These are phyloP conservation scores for Lentinula guzmanii DNA, from an alignment of 768 basidiomycete species.

Conservation along the genomic window DNA sequence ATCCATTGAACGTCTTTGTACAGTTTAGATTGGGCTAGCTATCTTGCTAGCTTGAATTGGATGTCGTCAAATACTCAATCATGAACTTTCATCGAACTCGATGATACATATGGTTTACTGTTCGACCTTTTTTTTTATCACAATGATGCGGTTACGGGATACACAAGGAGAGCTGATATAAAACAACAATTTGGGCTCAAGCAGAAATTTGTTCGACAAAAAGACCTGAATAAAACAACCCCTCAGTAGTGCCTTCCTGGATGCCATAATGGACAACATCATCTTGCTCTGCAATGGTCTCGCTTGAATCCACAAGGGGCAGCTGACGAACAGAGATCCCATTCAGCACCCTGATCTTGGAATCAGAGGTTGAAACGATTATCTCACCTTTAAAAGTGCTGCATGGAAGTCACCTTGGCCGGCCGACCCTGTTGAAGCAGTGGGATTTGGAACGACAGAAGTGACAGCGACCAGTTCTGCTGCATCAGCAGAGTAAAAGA, in stretches of 20 bases:
- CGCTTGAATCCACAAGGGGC: slow-evolving; percentile 41
- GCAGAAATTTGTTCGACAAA: slow-evolving; percentile 29
- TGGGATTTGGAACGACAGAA: slow-evolving; percentile 32
- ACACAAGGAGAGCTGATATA: not conserved
- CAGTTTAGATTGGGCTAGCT: not conserved
- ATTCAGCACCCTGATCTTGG: not conserved
- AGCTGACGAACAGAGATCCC: slow-evolving; percentile 26
- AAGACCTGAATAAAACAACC: slow-evolving; percentile 50
- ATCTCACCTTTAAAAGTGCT: slow-evolving; percentile 50
- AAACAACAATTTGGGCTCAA: not conserved
- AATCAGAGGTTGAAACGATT: not conserved
- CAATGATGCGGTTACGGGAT: no score
- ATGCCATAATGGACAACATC: slow-evolving; percentile 56
- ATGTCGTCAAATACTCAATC: not conserved
- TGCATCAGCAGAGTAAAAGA: slow-evolving; percentile 44
- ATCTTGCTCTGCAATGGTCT: slow-evolving; percentile 38
- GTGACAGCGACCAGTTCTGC: slow-evolving; percentile 36
- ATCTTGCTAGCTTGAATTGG: not conserved
- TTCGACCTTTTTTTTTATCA: not conserved
- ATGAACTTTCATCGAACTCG: not conserved
- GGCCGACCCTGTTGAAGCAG: slow-evolving; percentile 29
- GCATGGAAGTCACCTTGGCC: slow-evolving; percentile 60
- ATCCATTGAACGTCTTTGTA: no score
- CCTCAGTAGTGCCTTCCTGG: slow-evolving; percentile 52
- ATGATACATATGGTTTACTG: not conserved